Percentiles rank a stretch among this genome's conserved stretches.
Evolutionary conservation across 108 stramenopile genomes (phyloP).

Genomic region (Discostella stelligeroides): DNA sequence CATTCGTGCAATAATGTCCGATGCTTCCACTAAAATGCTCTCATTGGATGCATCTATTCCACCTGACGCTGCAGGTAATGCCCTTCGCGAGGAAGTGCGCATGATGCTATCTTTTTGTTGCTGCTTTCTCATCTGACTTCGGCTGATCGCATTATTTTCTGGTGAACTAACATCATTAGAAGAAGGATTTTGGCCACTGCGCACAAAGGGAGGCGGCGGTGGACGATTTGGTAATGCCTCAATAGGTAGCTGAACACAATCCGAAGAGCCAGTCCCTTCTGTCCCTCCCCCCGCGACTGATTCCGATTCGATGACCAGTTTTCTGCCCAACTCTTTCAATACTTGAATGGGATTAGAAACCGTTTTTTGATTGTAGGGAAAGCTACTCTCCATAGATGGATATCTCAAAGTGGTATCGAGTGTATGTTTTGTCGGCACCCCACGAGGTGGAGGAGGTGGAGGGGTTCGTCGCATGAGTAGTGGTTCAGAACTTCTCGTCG

Average conservation of each 20-base stretch:
- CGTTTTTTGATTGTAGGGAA: neutral
- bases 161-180: no score
- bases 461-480: constrained; percentile 14
- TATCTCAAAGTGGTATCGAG: constrained; percentile 7
- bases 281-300: neutral
- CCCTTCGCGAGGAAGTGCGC: no score
- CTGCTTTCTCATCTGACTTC: neutral
- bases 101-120: neutral
- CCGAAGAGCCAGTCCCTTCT: neutral
- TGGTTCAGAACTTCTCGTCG: no score
- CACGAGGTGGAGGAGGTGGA: constrained; percentile 13
- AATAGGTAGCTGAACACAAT: neutral
- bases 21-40: constrained; percentile 5
- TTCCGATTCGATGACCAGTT: constrained; percentile 19
- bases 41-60: constrained; percentile 11
- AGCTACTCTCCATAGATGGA: neutral
- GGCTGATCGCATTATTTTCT: no score
- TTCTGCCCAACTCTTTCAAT: constrained; percentile 35
- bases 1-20: constrained; percentile 22
- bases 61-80: neutral
- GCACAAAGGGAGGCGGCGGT: constrained; percentile 16
- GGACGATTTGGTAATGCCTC: constrained; percentile 12
- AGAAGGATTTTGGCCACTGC: no score
- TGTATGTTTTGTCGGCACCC: constrained; percentile 12
- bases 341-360: constrained; percentile 6